Evolutionary conservation across 352 stramenopile genomes (phyloP), one percentile per base, ranked within the genome.

Genomic region (Phytophthora kernoviae): DNA sequence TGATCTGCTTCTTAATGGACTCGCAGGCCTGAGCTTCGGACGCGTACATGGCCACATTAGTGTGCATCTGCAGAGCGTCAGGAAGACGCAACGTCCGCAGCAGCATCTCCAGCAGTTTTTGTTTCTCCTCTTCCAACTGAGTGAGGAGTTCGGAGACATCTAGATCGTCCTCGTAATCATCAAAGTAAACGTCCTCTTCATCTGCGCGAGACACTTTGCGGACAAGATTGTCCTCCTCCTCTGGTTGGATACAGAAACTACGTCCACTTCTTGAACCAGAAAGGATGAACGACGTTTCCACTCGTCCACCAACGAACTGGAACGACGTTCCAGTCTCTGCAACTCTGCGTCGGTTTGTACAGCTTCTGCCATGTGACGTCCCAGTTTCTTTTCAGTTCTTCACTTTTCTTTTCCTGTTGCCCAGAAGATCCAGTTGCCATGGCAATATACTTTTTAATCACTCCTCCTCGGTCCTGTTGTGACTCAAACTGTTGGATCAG

Each of bases 11-110:
- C 55, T 82, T 75, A 42, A 90, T 86, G 4, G 72, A 88, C 59
- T 87, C 76, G 54, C 75, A 84, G 12, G 85, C 83, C 48, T 85
- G 78, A 40, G 75, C 73, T 56, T 94, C 85, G 0, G 82, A 91
- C 15, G 73, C 62, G 55, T 83, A 87, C 72, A 92, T 87, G 40
- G 81, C 79, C 37, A 94, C 79, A 36, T 87, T 85, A n/a, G 85
- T 76, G 46, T 88, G 71, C 32, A 92, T 77, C 62, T 87, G 77
- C 41, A 81, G 52, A 4, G 68, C 75, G n/a, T 92, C 82, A 0
- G 85, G 77, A 27, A 84, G 51, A 5, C 62, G 66, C 15, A 85
- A 49, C 17, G 73, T 73, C 3, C 65, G 58, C 5, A 91, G 54
- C 44, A 91, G 62, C 4, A 69, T 54, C 12, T 69, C 54, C 4